Evolutionary conservation across 345 rosid species (phyloP).

Genomic region (Brassica incana): DNA sequence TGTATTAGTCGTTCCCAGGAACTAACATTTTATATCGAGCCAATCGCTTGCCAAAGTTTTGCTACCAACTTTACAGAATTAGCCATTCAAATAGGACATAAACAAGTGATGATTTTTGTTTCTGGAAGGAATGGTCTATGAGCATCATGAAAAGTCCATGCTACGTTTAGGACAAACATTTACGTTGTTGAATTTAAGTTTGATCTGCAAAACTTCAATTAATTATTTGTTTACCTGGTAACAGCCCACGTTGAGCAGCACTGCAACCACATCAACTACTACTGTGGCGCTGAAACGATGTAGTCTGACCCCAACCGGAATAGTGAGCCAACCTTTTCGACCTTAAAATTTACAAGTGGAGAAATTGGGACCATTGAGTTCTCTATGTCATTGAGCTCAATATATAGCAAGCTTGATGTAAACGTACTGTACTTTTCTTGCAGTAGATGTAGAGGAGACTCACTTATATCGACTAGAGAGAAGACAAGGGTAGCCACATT

Average conservation of each 20-base stretch:
- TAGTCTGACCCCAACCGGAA: constrained; percentile 92
- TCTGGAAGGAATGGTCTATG: background rate
- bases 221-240: constrained; percentile 65
- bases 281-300: constrained; percentile 61
- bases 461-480: background rate
- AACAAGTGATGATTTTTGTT: background rate
- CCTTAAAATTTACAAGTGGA: constrained; percentile 1
- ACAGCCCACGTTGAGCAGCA: constrained; percentile 87
- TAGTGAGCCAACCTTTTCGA: constrained; percentile 66
- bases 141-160: constrained; percentile 4
- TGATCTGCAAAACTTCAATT: constrained; percentile 14
- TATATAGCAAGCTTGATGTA: constrained; percentile 2
- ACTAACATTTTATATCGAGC: background rate
- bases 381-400: background rate
- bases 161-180: background rate
- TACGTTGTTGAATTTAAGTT: background rate
- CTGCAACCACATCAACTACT: constrained; percentile 66
- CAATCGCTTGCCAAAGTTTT: background rate
- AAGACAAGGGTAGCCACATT: background rate
- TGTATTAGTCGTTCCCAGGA: background rate
- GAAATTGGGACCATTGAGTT: background rate
- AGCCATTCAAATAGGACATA: background rate
- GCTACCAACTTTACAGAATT: background rate
- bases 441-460: background rate
- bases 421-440: background rate